Percentiles rank a stretch among this genome's conserved stretches.
Conservation (phyloP, 208 protist species). For the Leishmania amazonensis region DNA sequence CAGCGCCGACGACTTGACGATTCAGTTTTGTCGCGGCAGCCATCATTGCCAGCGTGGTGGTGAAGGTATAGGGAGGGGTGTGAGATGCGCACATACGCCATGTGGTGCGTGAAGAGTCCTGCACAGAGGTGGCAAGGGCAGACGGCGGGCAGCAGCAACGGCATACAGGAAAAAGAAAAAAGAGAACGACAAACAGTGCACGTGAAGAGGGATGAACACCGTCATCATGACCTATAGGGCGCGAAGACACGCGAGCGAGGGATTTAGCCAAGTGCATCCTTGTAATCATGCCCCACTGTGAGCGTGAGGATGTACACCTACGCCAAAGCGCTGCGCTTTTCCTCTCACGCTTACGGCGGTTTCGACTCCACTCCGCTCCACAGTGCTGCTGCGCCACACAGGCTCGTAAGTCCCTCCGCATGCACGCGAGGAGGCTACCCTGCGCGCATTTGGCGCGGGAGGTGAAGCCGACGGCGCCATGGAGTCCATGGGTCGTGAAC, state of each 20-base stretch:
- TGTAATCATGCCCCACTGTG: not conserved
- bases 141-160: not conserved
- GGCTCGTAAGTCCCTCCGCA: not conserved
- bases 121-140: not conserved
- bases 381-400: too few relatives aligned
- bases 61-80: not conserved
- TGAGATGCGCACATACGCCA: not conserved
- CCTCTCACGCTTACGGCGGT: not conserved
- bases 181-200: not conserved
- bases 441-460: not conserved
- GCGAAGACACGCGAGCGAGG: too few relatives aligned
- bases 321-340: not conserved
- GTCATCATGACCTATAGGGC: too few relatives aligned
- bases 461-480: slow-evolving; percentile 51
- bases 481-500: slow-evolving; percentile 45
- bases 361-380: not conserved
- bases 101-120: not conserved
- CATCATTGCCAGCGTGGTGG: not conserved
- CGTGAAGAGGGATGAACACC: not conserved
- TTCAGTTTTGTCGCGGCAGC: not conserved
- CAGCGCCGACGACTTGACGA: not conserved
- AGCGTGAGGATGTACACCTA: not conserved
- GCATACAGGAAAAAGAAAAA: not conserved
- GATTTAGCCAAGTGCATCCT: too few relatives aligned
- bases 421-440: too few relatives aligned